Conservation (phyloP, 1,284 basidiomycete genomes). For the Puccinia coronata region DNA sequence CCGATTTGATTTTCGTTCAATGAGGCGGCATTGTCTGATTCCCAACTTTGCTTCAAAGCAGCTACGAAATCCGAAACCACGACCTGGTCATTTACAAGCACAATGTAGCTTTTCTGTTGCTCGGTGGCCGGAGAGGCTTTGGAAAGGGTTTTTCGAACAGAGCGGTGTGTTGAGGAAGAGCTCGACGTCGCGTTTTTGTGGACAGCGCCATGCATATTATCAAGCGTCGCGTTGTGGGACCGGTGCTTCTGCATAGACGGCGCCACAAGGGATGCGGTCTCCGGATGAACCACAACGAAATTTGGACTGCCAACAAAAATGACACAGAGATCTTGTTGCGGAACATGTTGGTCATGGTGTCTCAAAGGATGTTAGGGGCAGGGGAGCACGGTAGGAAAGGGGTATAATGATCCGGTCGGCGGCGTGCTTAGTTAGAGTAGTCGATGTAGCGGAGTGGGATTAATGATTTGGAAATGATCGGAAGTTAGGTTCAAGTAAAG, state of each 20-base stretch:
- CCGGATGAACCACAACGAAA: slow-evolving; percentile 5
- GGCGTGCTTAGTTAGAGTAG: background rate
- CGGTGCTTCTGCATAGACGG: background rate
- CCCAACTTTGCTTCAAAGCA: background rate
- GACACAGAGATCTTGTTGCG: background rate
- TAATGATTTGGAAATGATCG: background rate
- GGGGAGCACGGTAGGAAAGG: background rate
- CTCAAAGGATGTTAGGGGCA: background rate
- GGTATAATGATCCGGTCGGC: background rate
- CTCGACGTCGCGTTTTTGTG: background rate
- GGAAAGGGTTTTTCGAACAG: background rate
- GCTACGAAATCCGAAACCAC: slow-evolving; percentile 1
- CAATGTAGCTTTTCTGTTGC: slow-evolving; percentile 2
- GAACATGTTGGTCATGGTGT: slow-evolving; percentile 1
- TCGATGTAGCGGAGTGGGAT: background rate
- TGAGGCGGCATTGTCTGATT: background rate
- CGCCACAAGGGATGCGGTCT: background rate
- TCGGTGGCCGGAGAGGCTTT: background rate
- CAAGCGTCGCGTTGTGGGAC: background rate
- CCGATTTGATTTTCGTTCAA: slow-evolving; percentile 29
- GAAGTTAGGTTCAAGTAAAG: slow-evolving; percentile 5
- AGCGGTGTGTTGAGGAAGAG: background rate
- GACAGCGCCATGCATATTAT: background rate
- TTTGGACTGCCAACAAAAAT: slow-evolving; percentile 7
- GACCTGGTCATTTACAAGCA: slow-evolving; percentile 23